These are phyloP conservation scores for Myriosclerotinia curreyana DNA, from an alignment of 2,329 filamentous ascomycete species.

Conservation along the genomic window DNA sequence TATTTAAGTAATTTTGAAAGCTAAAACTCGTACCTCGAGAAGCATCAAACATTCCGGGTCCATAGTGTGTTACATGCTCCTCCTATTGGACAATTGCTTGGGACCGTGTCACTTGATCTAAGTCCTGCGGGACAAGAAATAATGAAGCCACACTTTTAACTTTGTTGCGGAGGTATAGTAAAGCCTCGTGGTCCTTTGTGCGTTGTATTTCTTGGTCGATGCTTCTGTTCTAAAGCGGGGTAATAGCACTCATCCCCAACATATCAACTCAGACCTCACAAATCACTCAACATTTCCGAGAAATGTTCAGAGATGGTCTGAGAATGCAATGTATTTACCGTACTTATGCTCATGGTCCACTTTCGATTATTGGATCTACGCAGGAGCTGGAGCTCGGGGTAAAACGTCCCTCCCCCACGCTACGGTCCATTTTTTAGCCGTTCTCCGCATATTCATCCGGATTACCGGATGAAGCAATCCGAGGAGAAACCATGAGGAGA, in stretches of 20 bases:
- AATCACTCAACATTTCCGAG: background rate
- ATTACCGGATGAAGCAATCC: background rate
- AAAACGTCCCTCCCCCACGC: background rate
- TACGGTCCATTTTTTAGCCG: background rate
- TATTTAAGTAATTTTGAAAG: background rate
- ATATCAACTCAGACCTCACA: background rate
- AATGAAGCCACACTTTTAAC: background rate
- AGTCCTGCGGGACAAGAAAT: background rate
- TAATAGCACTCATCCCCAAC: background rate
- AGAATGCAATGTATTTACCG: background rate
- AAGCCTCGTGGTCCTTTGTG: constrained; percentile 6
- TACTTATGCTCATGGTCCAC: background rate
- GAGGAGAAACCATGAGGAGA: background rate
- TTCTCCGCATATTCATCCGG: constrained; percentile 10
- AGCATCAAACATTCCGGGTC: background rate
- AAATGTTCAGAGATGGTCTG: background rate
- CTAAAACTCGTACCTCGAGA: background rate
- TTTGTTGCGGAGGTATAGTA: background rate
- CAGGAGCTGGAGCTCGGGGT: background rate
- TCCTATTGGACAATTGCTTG: background rate
- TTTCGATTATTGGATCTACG: background rate
- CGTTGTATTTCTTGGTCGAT: background rate
- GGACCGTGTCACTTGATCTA: background rate
- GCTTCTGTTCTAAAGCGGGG: constrained; percentile 2
- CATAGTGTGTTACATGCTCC: background rate